phyloP scores from a whole-genome alignment of 2,329 filamentous ascomycete species.

The Gliomastix tumulicola region DNA sequence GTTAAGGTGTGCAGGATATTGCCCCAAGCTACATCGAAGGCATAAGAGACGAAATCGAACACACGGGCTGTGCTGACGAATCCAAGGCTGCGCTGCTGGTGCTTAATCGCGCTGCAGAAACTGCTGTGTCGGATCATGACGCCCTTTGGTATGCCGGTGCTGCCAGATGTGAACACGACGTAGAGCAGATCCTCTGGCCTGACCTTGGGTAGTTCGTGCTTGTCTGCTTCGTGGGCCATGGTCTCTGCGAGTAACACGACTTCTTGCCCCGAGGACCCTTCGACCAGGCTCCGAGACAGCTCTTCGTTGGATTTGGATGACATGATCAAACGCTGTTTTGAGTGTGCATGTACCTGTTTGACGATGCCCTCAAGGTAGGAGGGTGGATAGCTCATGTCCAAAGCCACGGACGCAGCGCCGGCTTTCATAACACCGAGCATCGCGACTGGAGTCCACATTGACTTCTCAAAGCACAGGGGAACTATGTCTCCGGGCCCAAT shows the following conservation, averaged over 20 bases:
- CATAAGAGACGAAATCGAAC: constrained; percentile 8
- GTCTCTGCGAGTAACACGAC: background rate
- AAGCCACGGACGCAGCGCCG: constrained; percentile 18
- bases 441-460: constrained; percentile 20
- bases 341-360: constrained; percentile 2
- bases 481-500: constrained; percentile 13
- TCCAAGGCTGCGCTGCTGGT: constrained; percentile 2
- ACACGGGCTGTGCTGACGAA: constrained; percentile 1
- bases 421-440: constrained; percentile 24
- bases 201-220: background rate
- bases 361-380: constrained; percentile 2
- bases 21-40: constrained; percentile 2
- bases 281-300: background rate
- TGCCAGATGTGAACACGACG: constrained; percentile 7
- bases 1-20: background rate
- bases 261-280: background rate
- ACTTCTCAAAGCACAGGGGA: constrained; percentile 28
- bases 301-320: background rate
- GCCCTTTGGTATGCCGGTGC: constrained; percentile 14
- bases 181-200: constrained; percentile 4
- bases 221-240: background rate
- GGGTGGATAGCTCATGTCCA: constrained; percentile 25
- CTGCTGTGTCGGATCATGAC: constrained; percentile 10
- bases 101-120: constrained; percentile 7
- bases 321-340: background rate